phyloP scores from a whole-genome alignment of 345 rosid species.

The Brassica cretica region DNA sequence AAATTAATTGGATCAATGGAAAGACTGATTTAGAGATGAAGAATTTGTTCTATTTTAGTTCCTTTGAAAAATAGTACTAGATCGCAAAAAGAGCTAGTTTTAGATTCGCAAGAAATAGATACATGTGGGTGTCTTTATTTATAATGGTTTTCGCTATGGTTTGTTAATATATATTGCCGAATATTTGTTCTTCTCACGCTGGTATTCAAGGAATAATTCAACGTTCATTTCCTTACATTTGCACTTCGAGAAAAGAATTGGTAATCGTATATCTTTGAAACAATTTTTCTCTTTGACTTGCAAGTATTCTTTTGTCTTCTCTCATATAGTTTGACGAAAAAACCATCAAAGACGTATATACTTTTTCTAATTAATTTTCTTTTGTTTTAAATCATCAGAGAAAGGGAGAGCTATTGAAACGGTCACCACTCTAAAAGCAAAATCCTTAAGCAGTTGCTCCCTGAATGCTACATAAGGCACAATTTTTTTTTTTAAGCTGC shows the following conservation, averaged over 20 bases:
- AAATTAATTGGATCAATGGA: neutral
- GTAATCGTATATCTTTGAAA: constrained; percentile 18
- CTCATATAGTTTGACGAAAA: constrained; percentile 11
- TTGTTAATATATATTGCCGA: neutral
- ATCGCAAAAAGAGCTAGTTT: neutral
- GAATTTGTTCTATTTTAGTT: neutral
- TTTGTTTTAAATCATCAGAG: neutral
- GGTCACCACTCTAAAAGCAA: constrained; percentile 18
- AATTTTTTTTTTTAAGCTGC: too few species aligned
- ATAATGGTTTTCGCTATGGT: constrained; percentile 5
- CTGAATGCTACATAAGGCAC: too few species aligned
- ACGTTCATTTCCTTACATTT: constrained; percentile 23
- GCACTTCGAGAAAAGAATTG: constrained; percentile 38
- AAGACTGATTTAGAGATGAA: constrained; percentile 4
- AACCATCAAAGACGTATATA: constrained; percentile 38
- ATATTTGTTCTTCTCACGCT: neutral
- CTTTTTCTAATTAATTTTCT: constrained; percentile 12
- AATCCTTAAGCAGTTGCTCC: neutral
- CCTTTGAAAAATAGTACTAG: neutral
- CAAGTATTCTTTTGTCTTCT: constrained; percentile 2
- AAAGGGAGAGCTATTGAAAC: constrained; percentile 19
- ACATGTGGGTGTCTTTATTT: neutral
- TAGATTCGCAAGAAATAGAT: constrained; percentile 18
- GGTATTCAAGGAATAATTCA: constrained; percentile 22
- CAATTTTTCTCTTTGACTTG: constrained; percentile 29